Percentiles rank a stretch among this genome's conserved stretches.
Evolutionary conservation across 495 filamentous ascomycete species (phyloP).

Genomic region (Neurospora tetrasperma): DNA sequence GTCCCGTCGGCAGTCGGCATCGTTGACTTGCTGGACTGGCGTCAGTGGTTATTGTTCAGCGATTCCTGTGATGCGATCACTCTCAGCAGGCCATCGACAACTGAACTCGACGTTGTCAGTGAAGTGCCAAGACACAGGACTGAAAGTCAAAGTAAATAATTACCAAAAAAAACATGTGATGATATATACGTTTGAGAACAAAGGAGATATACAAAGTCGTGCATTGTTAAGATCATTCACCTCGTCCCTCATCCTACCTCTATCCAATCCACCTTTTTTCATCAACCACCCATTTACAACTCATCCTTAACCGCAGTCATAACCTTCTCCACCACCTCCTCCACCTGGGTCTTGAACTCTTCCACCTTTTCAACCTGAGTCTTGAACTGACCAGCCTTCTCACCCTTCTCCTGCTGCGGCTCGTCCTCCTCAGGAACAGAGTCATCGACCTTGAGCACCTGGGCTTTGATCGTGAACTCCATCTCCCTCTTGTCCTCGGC

Average conservation of each 20-base stretch:
- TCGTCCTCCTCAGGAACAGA: not conserved
- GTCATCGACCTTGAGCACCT: constrained; percentile 14
- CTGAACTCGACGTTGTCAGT: too few species aligned
- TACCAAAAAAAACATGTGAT: too few species aligned
- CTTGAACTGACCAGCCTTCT: not conserved
- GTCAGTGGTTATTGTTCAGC: not conserved
- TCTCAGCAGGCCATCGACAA: not conserved
- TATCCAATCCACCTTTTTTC: not conserved
- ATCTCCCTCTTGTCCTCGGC: constrained; percentile 11
- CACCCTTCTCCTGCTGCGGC: not conserved
- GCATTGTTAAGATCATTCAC: not conserved
- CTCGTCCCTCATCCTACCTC: not conserved
- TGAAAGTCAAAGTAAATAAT: not conserved
- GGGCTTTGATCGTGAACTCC: constrained; percentile 21
- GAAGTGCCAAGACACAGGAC: too few species aligned
- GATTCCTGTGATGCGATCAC: not conserved
- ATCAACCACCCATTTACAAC: not conserved
- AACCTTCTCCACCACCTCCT: not conserved
- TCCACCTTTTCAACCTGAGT: not conserved
- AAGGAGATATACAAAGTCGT: not conserved
- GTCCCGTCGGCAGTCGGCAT: not conserved
- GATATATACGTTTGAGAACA: not conserved
- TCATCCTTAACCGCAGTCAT: not conserved
- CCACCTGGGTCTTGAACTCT: not conserved
- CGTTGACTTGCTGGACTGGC: not conserved